Evolutionary conservation across 805 yeast genomes (phyloP).

Genomic region (Hanseniaspora nectarophila): DNA sequence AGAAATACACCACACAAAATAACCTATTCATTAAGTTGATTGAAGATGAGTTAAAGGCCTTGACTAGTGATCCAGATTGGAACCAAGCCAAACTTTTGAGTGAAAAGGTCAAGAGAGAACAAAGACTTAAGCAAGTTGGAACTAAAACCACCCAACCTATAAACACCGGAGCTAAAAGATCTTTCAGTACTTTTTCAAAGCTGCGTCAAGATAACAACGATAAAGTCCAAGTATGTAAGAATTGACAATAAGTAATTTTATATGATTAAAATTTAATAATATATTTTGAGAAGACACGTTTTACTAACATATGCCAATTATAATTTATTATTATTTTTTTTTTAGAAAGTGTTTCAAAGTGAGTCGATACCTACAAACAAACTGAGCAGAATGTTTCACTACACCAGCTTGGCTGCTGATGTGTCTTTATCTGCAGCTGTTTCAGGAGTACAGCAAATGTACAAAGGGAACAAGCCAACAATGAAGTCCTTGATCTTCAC

Average conservation of each 20-base stretch:
- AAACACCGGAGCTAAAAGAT: slow-evolving; percentile 1
- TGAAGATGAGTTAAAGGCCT: not conserved
- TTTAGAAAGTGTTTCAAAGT: slow-evolving; percentile 19
- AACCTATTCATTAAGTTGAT: slow-evolving; percentile 1
- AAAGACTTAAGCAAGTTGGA: not conserved
- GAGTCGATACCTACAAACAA: slow-evolving; percentile 78
- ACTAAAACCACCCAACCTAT: too few species aligned
- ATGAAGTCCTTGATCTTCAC: slow-evolving; percentile 54
- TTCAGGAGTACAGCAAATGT: slow-evolving; percentile 61
- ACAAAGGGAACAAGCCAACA: slow-evolving; percentile 40
- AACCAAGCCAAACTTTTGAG: slow-evolving; percentile 23
- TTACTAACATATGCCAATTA: not conserved
- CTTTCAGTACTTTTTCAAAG: not conserved
- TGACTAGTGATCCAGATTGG: slow-evolving; percentile 25
- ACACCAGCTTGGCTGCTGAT: slow-evolving; percentile 84
- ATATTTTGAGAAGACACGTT: not conserved
- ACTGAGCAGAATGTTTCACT: slow-evolving; percentile 81
- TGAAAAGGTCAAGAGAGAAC: slow-evolving; percentile 13
- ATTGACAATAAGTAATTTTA: not conserved
- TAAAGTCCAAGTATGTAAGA: slow-evolving; percentile 8
- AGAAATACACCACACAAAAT: slow-evolving; percentile 7
- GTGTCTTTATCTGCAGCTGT: slow-evolving; percentile 74
- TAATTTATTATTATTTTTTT: not conserved
- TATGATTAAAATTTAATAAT: not conserved
- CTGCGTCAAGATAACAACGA: not conserved